These are phyloP conservation scores for Salix udensis DNA, from an alignment of 345 rosid genomes.

Conservation along the genomic window DNA sequence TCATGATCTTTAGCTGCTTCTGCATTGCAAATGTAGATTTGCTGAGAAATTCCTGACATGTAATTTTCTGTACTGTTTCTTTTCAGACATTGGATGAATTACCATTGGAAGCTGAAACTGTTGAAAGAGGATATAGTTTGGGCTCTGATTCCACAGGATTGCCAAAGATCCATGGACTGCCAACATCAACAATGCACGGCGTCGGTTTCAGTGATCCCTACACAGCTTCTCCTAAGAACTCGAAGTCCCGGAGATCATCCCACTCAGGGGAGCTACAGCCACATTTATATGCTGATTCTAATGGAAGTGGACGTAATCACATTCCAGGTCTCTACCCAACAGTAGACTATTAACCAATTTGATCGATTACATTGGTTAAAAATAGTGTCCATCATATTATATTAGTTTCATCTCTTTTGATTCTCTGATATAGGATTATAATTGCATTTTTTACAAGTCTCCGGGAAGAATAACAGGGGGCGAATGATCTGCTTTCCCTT, in stretches of 20 bases:
- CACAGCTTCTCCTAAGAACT: conserved; percentile 51
- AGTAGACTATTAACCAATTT: conserved; percentile 27
- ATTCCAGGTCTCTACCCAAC: conserved; percentile 52
- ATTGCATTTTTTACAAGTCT: conserved; percentile 25
- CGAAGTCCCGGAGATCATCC: conserved; percentile 57
- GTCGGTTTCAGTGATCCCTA: conserved; percentile 50
- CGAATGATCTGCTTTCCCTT: conserved; percentile 12
- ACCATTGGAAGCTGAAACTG: conserved; percentile 85
- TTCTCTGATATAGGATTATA: conserved; percentile 21
- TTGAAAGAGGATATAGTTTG: conserved; percentile 71
- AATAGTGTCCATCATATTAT: not conserved
- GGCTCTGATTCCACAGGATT: conserved; percentile 65
- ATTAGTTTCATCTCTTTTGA: conserved; percentile 14
- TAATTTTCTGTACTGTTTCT: not conserved
- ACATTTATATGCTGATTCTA: conserved; percentile 55
- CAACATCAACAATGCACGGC: conserved; percentile 57
- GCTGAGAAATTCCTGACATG: not conserved
- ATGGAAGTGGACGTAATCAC: conserved; percentile 45
- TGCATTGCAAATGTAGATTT: not conserved
- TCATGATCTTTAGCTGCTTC: not conserved
- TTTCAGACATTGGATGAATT: conserved; percentile 84
- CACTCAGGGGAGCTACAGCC: conserved; percentile 69
- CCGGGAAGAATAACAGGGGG: conserved; percentile 26
- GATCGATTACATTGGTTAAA: conserved; percentile 1
- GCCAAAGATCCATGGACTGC: conserved; percentile 75